Evolutionary conservation across 345 rosid genomes (phyloP).

Genomic region (Citrus mangshanensis): DNA sequence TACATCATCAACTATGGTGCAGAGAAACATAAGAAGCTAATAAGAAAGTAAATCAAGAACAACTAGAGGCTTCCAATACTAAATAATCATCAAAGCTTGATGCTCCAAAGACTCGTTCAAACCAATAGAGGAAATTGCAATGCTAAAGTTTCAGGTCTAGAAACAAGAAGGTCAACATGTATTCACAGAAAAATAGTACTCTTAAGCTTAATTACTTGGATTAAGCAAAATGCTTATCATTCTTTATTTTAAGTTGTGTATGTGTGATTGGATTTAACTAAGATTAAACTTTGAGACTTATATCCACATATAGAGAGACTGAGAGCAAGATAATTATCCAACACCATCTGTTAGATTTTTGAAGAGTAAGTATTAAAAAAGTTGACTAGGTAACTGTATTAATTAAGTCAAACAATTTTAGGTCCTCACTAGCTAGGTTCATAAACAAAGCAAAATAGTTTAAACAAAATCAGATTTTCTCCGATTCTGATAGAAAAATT

Average conservation of each 20-base stretch:
- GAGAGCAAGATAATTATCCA: background rate
- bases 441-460: constrained; percentile 18
- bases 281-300: background rate
- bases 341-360: background rate
- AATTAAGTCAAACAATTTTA: constrained; percentile 20
- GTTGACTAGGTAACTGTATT: background rate
- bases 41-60: background rate
- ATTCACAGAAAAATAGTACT: background rate
- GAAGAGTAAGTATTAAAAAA: constrained; percentile 7
- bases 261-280: background rate
- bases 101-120: background rate
- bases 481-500: constrained; percentile 14
- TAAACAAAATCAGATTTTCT: constrained; percentile 20
- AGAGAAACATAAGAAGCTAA: background rate
- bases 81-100: background rate
- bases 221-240: background rate
- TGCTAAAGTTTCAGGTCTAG: background rate
- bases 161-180: background rate
- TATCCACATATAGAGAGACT: background rate
- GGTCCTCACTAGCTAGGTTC: constrained; percentile 26
- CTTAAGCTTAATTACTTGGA: background rate
- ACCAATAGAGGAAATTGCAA: constrained; percentile 5
- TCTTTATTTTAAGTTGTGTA: background rate
- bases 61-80: background rate
- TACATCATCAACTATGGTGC: background rate